phyloP scores from a whole-genome alignment of 495 filamentous ascomycete species.

The Oidiodendron maius region DNA sequence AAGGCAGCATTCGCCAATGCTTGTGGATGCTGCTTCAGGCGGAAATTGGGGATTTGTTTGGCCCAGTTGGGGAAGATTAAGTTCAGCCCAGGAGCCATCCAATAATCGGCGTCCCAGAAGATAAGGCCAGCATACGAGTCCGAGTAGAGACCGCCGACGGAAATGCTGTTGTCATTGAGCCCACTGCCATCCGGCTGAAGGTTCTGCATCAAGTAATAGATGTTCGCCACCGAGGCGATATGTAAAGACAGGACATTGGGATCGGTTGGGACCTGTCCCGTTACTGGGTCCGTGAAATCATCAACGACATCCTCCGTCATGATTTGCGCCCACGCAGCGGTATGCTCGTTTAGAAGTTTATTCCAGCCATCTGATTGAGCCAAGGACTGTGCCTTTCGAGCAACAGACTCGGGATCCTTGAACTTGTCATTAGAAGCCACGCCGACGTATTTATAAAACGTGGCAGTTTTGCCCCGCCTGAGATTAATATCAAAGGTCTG shows the following conservation, averaged over 20 bases:
- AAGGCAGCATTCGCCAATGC: slow-evolving; percentile 43
- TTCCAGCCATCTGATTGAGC: slow-evolving; percentile 36
- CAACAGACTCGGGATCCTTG: slow-evolving; percentile 28
- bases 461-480: slow-evolving; percentile 30
- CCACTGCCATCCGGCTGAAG: slow-evolving; percentile 38
- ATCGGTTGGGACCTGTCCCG: slow-evolving; percentile 55
- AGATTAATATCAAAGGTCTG: slow-evolving; percentile 40
- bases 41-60: slow-evolving; percentile 46
- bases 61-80: slow-evolving; percentile 40
- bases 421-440: slow-evolving; percentile 49
- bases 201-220: slow-evolving; percentile 67
- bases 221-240: slow-evolving; percentile 58
- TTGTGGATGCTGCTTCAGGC: slow-evolving; percentile 38
- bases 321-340: slow-evolving; percentile 38
- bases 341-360: slow-evolving; percentile 33
- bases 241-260: slow-evolving; percentile 52
- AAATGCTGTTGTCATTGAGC: slow-evolving; percentile 45
- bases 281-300: slow-evolving; percentile 48
- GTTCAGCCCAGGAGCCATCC: slow-evolving; percentile 53
- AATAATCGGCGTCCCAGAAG: slow-evolving; percentile 52
- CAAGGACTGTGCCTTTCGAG: slow-evolving; percentile 32
- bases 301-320: slow-evolving; percentile 54
- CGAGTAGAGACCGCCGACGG: slow-evolving; percentile 47
- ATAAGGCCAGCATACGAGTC: slow-evolving; percentile 51
- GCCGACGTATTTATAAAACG: slow-evolving; percentile 46